Evolutionary conservation across 495 filamentous ascomycete genomes (phyloP).

Genomic region (Hypoxylon crocopeplum): DNA sequence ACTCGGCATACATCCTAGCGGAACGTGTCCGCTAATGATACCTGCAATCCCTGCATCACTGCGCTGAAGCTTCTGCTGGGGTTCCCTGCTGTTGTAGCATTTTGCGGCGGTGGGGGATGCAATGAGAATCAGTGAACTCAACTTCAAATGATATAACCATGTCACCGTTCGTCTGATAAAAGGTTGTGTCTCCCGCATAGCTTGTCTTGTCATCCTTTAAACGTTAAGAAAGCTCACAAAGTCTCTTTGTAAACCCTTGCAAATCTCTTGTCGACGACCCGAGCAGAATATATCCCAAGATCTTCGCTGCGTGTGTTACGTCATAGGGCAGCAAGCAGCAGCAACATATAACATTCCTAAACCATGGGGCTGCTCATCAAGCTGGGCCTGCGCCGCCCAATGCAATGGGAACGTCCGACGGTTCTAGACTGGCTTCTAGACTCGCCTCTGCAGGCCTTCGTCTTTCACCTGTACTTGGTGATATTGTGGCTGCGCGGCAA

Average conservation of each 20-base stretch:
- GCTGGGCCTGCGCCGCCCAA: slow-evolving; percentile 47
- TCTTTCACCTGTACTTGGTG: slow-evolving; percentile 62
- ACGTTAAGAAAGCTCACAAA: neutral
- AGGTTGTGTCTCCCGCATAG: too few relatives aligned
- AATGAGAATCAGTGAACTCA: slow-evolving; percentile 6
- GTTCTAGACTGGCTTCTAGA: slow-evolving; percentile 55
- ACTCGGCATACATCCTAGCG: slow-evolving; percentile 11
- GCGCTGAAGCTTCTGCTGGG: slow-evolving; percentile 7
- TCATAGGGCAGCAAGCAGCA: slow-evolving; percentile 18
- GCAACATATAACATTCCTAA: neutral
- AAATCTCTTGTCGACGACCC: neutral
- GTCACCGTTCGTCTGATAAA: too few relatives aligned
- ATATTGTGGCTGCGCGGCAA: slow-evolving; percentile 69
- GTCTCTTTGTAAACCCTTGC: neutral
- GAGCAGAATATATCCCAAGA: neutral
- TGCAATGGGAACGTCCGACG: slow-evolving; percentile 59
- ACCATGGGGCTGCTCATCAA: slow-evolving; percentile 45
- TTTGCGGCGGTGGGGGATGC: slow-evolving; percentile 20
- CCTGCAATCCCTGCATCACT: slow-evolving; percentile 6
- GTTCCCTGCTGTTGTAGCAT: slow-evolving; percentile 25
- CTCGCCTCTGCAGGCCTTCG: slow-evolving; percentile 58
- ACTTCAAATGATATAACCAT: slow-evolving; percentile 26
- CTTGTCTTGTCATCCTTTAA: too few relatives aligned
- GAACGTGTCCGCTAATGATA: slow-evolving; percentile 15
- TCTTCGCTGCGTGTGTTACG: too few relatives aligned